Percentiles rank a stretch among this genome's conserved stretches.
Evolutionary conservation across 2,329 filamentous ascomycete genomes (phyloP).

Genomic region (Ustilaginoidea virens): DNA sequence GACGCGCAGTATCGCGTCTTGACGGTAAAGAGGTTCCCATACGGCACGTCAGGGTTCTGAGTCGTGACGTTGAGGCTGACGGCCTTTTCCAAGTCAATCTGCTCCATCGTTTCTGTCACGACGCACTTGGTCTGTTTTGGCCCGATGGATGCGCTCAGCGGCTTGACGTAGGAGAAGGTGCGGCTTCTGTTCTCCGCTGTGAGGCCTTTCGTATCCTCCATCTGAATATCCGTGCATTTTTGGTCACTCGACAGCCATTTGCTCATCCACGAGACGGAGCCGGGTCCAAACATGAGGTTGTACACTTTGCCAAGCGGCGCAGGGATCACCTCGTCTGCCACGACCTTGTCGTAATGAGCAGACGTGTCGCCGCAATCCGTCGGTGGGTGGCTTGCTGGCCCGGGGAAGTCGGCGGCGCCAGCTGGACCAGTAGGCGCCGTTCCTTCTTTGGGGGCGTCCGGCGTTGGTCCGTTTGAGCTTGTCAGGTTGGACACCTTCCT

Average conservation of each 20-base stretch:
- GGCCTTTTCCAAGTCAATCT: constrained; percentile 73
- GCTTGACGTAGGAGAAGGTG: constrained; percentile 81
- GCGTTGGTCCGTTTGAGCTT: constrained; percentile 25
- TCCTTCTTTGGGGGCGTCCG: constrained; percentile 30
- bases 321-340: constrained; percentile 74
- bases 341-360: constrained; percentile 67
- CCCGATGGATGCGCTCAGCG: constrained; percentile 67
- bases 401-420: constrained; percentile 56
- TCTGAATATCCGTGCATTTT: constrained; percentile 75
- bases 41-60: constrained; percentile 88
- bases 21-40: constrained; percentile 75
- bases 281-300: constrained; percentile 69
- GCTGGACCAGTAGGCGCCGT: constrained; percentile 22
- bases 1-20: constrained; percentile 93
- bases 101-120: constrained; percentile 70
- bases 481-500: constrained; percentile 55
- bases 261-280: constrained; percentile 65
- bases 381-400: constrained; percentile 63
- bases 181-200: constrained; percentile 60
- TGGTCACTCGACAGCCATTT: constrained; percentile 79
- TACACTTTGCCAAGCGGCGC: constrained; percentile 90
- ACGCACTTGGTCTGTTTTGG: constrained; percentile 92
- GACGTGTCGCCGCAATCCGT: constrained; percentile 73
- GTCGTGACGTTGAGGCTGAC: constrained; percentile 72
- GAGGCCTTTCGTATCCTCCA: constrained; percentile 71